Evolutionary conservation across 495 filamentous ascomycete species (phyloP).

Genomic region (Neurospora sp.): DNA sequence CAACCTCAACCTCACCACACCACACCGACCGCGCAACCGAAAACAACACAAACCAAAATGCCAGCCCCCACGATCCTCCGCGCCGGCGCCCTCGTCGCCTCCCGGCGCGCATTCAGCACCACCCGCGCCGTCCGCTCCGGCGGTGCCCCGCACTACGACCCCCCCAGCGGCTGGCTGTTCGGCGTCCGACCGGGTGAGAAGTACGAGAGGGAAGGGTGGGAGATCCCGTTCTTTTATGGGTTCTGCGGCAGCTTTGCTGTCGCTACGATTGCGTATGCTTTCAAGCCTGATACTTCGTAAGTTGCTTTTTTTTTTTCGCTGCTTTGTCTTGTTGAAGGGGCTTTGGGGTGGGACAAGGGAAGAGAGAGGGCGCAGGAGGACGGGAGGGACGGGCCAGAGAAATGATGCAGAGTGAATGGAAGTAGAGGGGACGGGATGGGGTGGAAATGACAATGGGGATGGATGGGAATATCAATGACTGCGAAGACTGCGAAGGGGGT

Average conservation of each 20-base stretch:
- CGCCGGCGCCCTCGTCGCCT: conserved; percentile 3
- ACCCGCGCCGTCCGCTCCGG: conserved; percentile 27
- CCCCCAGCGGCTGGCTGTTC: conserved; percentile 83
- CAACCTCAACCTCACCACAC: neutral
- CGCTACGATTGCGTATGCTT: conserved; percentile 76
- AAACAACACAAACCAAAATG: neutral
- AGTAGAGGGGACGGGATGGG: too few species aligned
- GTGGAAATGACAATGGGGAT: too few species aligned
- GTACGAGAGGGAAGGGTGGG: conserved; percentile 93
- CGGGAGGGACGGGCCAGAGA: too few species aligned
- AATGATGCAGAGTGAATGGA: too few species aligned
- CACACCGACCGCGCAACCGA: neutral
- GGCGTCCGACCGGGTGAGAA: conserved; percentile 89
- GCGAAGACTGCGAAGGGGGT: too few species aligned
- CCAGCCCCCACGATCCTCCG: neutral
- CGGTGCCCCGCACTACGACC: conserved; percentile 78
- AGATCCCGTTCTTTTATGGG: conserved; percentile 76
- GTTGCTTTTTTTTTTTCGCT: conserved; percentile 25
- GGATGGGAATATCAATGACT: too few species aligned
- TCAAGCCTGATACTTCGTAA: conserved; percentile 97
- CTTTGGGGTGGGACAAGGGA: too few species aligned
- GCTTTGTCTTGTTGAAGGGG: too few species aligned
- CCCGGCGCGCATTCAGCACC: conserved; percentile 22
- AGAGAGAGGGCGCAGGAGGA: neutral
- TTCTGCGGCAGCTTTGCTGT: conserved; percentile 75